These are phyloP conservation scores for Annulohypoxylon moriforme DNA, from an alignment of 495 filamentous ascomycete genomes.

Conservation along the genomic window DNA sequence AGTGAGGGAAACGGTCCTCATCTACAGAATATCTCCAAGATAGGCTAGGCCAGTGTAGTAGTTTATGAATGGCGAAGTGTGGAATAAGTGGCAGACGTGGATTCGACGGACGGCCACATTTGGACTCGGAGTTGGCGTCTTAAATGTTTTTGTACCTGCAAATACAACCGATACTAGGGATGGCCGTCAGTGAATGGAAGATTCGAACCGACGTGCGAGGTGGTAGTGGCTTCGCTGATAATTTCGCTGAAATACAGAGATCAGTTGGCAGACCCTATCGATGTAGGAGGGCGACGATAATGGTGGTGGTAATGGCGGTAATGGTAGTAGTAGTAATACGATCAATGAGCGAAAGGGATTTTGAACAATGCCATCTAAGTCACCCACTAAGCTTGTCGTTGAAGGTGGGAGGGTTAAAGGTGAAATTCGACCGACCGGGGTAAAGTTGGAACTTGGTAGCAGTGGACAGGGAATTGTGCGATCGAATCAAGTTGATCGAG, in stretches of 20 bases:
- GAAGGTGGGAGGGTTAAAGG: constrained; percentile 18
- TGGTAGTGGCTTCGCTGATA: constrained; percentile 7
- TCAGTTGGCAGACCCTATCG: background rate
- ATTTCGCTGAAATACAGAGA: constrained; percentile 11
- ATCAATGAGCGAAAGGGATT: constrained; percentile 11
- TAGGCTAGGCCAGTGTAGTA: background rate
- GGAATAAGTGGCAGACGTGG: background rate
- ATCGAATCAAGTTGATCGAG: constrained; percentile 31
- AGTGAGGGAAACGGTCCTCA: constrained; percentile 15
- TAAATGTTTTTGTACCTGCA: background rate
- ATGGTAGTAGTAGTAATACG: background rate
- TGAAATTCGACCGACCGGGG: constrained; percentile 36
- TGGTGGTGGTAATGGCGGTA: background rate
- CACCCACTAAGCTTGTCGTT: constrained; percentile 7
- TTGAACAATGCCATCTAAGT: constrained; percentile 19
- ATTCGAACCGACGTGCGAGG: constrained; percentile 13
- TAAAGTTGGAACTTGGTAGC: constrained; percentile 31
- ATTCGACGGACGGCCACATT: constrained; percentile 11
- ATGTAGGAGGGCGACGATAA: background rate
- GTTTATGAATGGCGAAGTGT: background rate
- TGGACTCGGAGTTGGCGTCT: background rate
- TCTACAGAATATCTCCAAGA: background rate
- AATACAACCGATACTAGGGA: constrained; percentile 16
- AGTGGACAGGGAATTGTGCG: constrained; percentile 20
- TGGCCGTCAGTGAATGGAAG: constrained; percentile 4